Evolutionary conservation across 2,329 filamentous ascomycete species (phyloP).

Genomic region (Macrophomina pseudophaseolina): DNA sequence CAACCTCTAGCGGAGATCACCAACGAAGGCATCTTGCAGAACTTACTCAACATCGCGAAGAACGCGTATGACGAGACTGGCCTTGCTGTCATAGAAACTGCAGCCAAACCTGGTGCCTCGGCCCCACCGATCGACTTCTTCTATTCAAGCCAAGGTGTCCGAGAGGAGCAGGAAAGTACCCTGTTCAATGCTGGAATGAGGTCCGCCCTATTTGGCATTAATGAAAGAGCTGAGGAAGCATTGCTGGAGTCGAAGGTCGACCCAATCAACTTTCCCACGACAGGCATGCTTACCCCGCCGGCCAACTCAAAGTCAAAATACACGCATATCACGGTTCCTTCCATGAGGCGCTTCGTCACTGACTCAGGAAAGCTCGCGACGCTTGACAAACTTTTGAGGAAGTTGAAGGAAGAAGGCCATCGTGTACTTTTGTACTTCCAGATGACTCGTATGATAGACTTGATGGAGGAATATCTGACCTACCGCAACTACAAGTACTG

Average conservation of each 20-base stretch:
- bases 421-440: conserved; percentile 98
- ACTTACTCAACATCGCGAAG: conserved; percentile 79
- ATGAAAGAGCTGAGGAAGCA: conserved; percentile 68
- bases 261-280: conserved; percentile 65
- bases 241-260: conserved; percentile 77
- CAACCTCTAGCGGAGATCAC: conserved; percentile 72
- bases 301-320: conserved; percentile 82
- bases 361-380: conserved; percentile 96
- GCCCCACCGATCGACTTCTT: conserved; percentile 85
- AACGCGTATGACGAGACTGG: conserved; percentile 70
- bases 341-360: conserved; percentile 96
- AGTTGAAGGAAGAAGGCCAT: conserved; percentile 90
- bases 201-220: conserved; percentile 73
- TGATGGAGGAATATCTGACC: conserved; percentile 98
- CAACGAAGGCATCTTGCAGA: conserved; percentile 71
- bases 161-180: conserved; percentile 70
- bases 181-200: conserved; percentile 82
- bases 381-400: conserved; percentile 82
- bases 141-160: conserved; percentile 69
- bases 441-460: conserved; percentile 99
- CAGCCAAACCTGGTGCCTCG: conserved; percentile 75
- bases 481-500: conserved; percentile 99
- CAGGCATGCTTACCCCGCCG: conserved; percentile 74
- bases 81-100: conserved; percentile 78
- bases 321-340: conserved; percentile 89